Base-by-base conservation (phyloP, 495 filamentous ascomycete genomes). In the Poronia punctata region DNA sequence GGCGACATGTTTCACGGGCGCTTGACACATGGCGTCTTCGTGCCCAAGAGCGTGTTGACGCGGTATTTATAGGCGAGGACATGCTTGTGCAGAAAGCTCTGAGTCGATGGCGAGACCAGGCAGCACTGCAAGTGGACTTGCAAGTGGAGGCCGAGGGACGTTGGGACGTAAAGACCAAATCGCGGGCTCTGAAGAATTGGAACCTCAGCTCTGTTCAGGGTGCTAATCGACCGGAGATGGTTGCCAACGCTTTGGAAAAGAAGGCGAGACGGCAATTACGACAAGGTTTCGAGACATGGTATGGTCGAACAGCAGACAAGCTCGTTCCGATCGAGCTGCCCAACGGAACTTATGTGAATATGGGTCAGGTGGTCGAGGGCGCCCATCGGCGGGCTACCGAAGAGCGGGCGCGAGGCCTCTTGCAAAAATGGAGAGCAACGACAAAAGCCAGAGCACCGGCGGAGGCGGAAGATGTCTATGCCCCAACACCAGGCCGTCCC, bases 221-320 rank as follows among this genome's bases (percentile, higher is more conserved):
- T 40, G 47, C 59, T 10, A 54, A 58, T 25, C 52, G 59, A 21
- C 45, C 54, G 24, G 53, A 57, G 33, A 60, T 61, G 35, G 65
- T 57, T 7, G 38, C 50, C 31, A 61, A 64, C 14, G 45, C 61
- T n/a, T 38, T 55, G 11, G 62, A 68, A 36, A 64, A 61, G 52
- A 62, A 60, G 46, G 54, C 72, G 11, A 68, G 75, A 45, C 75
- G 68, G 44, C 66, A 76, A 51, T 60, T 70, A 15, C 66, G 75
- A 40, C 71, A 64, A 34, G 64, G 77, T n/a, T 71, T 84, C 47
- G 72, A 69, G 25, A 61, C 64, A 33, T 84, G 80, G 80, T 58
- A 68, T 10, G 67, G 77, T 7, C 71, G 67, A 43, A 56, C 71
- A 5, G 56, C 53, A 14, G 54, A 71, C 59, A 60, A 49, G 31